Base-by-base conservation (phyloP, 768 basidiomycete species). In the Tulasnella calospora region DNA sequence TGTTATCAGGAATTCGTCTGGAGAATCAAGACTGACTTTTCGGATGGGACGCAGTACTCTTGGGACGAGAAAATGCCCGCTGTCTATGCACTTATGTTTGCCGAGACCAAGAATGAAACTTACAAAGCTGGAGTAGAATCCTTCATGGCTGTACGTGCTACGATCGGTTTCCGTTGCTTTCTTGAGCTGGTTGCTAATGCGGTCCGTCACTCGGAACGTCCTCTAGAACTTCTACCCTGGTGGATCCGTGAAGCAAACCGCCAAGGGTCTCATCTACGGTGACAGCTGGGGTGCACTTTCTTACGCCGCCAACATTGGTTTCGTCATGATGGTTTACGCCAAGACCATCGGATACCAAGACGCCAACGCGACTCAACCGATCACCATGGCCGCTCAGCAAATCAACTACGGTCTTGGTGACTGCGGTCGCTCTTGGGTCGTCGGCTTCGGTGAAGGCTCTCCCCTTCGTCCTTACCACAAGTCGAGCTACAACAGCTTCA, bases 31-130 rank as follows among this genome's bases (percentile, higher is more conserved):
- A 44, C 36, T 27, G 44, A 44, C n/a, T 7, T 27, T 30, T 71
- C 27, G 21, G 44, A 55, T 55, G 12, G 61, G 27, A 10, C 27
- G 0, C 21, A 75, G 74, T 75, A 75, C 55, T 75, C 74, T 55
- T 75, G 74, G 74, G 74, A 75, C 51, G 74, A 75, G 74, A 75
- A 75, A 19, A 21, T 75, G 36, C 74, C 74, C 35, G 74, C 27
- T 36, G 27, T 27, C n/a, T 15, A 74, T 40, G 33, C 35, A 21
- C 41, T 74, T 13, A 10, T 74, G 21, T 74, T 3, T n/a, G 2
- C 44, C 21, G 73, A 47, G 51, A 74, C 73, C 44, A 46, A 46
- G 40, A 46, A 74, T 41, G 40, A 74, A 5, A 74, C 73, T 15
- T 74, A 74, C 44, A 51, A 41, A n/a, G 21, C 73, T 19, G 73